phyloP scores from a whole-genome alignment of 495 filamentous ascomycete genomes.

The Amphirosellinia nigrospora region DNA sequence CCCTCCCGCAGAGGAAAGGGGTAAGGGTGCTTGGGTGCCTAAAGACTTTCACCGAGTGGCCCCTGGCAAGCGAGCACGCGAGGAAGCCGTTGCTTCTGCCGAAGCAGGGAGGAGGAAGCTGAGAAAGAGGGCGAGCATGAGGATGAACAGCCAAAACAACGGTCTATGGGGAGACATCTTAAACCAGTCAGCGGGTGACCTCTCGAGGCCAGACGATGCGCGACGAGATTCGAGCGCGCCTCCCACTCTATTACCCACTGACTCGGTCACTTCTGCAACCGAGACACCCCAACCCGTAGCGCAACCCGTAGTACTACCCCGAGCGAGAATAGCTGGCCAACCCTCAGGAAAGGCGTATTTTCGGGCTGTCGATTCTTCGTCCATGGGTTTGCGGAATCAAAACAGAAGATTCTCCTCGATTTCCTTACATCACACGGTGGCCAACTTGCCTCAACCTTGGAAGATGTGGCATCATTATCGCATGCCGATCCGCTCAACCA shows the following conservation, averaged over 20 bases:
- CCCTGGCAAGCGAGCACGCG: slow-evolving; percentile 47
- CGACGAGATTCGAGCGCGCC: slow-evolving; percentile 23
- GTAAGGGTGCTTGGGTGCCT: slow-evolving; percentile 79
- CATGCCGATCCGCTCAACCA: slow-evolving; percentile 31
- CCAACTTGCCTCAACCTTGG: slow-evolving; percentile 48
- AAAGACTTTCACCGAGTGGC: slow-evolving; percentile 45
- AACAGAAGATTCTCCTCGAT: slow-evolving; percentile 50
- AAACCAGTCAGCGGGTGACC: slow-evolving; percentile 35
- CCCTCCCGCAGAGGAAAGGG: slow-evolving; percentile 70
- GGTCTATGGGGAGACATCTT: slow-evolving; percentile 90
- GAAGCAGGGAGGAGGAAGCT: slow-evolving; percentile 70
- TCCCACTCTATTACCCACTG: neutral
- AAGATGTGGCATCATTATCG: slow-evolving; percentile 46
- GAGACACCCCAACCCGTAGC: slow-evolving; percentile 20
- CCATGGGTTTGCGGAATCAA: slow-evolving; percentile 62
- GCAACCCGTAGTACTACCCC: slow-evolving; percentile 21
- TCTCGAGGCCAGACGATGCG: slow-evolving; percentile 21
- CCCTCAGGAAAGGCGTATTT: slow-evolving; percentile 51
- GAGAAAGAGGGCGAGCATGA: slow-evolving; percentile 78
- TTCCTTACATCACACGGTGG: slow-evolving; percentile 55
- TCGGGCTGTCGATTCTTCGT: slow-evolving; percentile 65
- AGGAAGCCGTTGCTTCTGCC: slow-evolving; percentile 29
- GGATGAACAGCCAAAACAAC: slow-evolving; percentile 77
- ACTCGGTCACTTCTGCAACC: slow-evolving; percentile 2
- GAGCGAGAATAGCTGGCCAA: slow-evolving; percentile 23